Evolutionary conservation across 805 yeast species (phyloP).

Genomic region (Zygotorulaspora danielsina): DNA sequence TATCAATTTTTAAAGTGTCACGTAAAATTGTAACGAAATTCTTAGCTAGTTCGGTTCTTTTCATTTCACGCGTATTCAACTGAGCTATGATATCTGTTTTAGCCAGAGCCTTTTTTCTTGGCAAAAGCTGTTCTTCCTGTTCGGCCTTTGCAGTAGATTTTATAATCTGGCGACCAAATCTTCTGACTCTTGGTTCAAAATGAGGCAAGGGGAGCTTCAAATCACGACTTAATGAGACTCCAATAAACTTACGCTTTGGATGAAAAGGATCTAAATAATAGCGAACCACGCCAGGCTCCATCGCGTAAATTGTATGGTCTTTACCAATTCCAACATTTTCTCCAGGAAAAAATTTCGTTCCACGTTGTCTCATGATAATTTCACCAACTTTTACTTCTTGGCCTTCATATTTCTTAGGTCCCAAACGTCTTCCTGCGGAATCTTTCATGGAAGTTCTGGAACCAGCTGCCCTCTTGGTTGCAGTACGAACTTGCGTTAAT

Average conservation of each 20-base stretch:
- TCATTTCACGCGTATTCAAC: slow-evolving; percentile 39
- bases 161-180: slow-evolving; percentile 74
- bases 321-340: slow-evolving; percentile 85
- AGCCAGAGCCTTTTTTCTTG: slow-evolving; percentile 61
- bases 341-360: slow-evolving; percentile 92
- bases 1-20: slow-evolving; percentile 16
- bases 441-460: slow-evolving; percentile 92
- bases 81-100: slow-evolving; percentile 48
- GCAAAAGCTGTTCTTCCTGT: slow-evolving; percentile 56
- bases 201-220: slow-evolving; percentile 79
- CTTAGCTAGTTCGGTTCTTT: slow-evolving; percentile 34
- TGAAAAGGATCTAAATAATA: slow-evolving; percentile 95
- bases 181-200: slow-evolving; percentile 79
- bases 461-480: slow-evolving; percentile 92
- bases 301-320: slow-evolving; percentile 88
- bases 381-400: slow-evolving; percentile 70
- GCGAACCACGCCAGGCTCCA: slow-evolving; percentile 89
- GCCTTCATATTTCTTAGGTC: slow-evolving; percentile 84
- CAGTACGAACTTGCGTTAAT: slow-evolving; percentile 60
- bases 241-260: slow-evolving; percentile 85
- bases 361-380: slow-evolving; percentile 89
- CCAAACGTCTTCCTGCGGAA: slow-evolving; percentile 91
- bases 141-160: slow-evolving; percentile 41
- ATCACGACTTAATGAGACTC: slow-evolving; percentile 69
- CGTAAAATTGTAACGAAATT: slow-evolving; percentile 32